These are phyloP conservation scores for Amanita jacksonii DNA, from an alignment of 768 basidiomycete species.

Conservation along the genomic window DNA sequence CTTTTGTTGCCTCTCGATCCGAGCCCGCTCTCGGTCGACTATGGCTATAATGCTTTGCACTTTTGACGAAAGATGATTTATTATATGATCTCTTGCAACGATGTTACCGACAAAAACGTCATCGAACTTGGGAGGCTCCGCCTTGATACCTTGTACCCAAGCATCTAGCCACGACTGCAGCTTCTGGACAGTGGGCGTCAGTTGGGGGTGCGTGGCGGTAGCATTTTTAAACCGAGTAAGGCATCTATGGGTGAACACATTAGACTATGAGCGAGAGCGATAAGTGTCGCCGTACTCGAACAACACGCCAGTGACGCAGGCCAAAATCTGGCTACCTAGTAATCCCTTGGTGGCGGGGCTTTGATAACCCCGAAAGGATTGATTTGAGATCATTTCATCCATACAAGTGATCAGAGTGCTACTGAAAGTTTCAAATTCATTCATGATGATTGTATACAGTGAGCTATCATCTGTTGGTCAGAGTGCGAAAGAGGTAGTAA, in stretches of 20 bases:
- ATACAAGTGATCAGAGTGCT: constrained; percentile 32
- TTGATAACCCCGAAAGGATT: constrained; percentile 25
- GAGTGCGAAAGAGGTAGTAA: background rate
- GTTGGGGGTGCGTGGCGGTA: constrained; percentile 32
- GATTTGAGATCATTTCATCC: constrained; percentile 22
- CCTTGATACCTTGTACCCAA: constrained; percentile 36
- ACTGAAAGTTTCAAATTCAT: constrained; percentile 34
- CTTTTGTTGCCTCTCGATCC: constrained; percentile 18
- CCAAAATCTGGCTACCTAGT: constrained; percentile 33
- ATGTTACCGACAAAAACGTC: constrained; percentile 28
- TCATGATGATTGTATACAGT: constrained; percentile 35
- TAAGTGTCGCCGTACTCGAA: constrained; percentile 38
- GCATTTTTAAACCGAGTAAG: constrained; percentile 52
- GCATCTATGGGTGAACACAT: constrained; percentile 25
- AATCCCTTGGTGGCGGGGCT: constrained; percentile 11
- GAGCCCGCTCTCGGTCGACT: constrained; percentile 38
- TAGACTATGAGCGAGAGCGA: constrained; percentile 12
- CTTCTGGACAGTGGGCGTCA: constrained; percentile 30
- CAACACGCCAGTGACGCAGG: constrained; percentile 35
- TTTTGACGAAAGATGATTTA: constrained; percentile 25
- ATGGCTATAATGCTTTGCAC: constrained; percentile 32
- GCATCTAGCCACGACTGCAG: constrained; percentile 34
- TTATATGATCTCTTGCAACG: constrained; percentile 26
- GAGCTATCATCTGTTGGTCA: constrained; percentile 21
- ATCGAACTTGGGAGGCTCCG: constrained; percentile 32